A percentile compares a stretch with the other conserved stretches of the same genome.
Conservation (phyloP, 1,284 basidiomycete genomes). For the Rhodotorula sp. region DNA sequence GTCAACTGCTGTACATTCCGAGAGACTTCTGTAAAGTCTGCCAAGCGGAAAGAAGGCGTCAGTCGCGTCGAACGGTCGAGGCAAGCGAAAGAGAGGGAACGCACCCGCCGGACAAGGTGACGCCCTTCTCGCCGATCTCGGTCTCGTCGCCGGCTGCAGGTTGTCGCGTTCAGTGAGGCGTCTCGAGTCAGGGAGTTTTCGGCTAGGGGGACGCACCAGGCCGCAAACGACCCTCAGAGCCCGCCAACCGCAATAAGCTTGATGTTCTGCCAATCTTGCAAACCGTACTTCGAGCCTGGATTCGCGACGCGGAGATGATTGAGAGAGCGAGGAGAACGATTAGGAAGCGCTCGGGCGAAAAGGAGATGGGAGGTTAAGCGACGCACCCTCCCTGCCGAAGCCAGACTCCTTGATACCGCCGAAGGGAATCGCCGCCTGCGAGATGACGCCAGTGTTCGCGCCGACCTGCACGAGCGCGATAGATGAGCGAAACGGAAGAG, state of each 20-base stretch:
- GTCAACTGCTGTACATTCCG: too few species aligned
- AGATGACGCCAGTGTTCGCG: conserved; percentile 75
- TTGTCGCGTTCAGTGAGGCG: too few species aligned
- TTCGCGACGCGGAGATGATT: conserved; percentile 51
- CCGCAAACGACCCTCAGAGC: conserved; percentile 34
- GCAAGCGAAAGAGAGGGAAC: too few species aligned
- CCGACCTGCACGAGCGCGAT: conserved; percentile 41
- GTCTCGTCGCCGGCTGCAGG: too few species aligned
- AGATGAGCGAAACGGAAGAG: neutral
- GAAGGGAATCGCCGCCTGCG: conserved; percentile 81
- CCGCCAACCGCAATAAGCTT: conserved; percentile 78
- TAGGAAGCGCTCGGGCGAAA: neutral
- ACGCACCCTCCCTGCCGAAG: conserved; percentile 55
- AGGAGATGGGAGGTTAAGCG: neutral
- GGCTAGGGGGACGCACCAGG: too few species aligned
- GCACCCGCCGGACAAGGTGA: too few species aligned
- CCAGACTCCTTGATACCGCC: conserved; percentile 90
- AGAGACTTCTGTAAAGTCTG: too few species aligned
- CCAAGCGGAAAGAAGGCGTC: too few species aligned
- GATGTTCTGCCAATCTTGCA: conserved; percentile 76
- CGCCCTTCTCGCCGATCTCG: too few species aligned
- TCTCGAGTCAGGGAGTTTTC: too few species aligned
- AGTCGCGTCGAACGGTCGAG: too few species aligned
- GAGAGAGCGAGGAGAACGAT: neutral
- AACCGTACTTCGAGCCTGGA: conserved; percentile 71